Evolutionary conservation across 257 asterid species (phyloP).

Genomic region (Solanum tacnaense): DNA sequence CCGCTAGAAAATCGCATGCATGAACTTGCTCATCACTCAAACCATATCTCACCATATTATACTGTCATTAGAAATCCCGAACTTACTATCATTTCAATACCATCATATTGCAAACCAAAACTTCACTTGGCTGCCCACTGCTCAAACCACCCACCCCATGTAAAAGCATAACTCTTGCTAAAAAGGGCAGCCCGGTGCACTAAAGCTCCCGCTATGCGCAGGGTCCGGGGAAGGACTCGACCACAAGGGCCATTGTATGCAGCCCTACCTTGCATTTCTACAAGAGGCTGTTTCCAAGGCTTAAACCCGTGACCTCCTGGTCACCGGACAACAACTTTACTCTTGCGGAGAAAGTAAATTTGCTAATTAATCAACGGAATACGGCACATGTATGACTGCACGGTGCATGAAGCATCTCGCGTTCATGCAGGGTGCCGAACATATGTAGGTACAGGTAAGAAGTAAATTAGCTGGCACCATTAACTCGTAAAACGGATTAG

Average conservation of each 20-base stretch:
- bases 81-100: not conserved
- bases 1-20: not conserved
- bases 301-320: not conserved
- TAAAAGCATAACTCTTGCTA: not conserved
- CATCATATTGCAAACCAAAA: not conserved
- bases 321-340: not conserved
- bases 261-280: not conserved
- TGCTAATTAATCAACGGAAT: not conserved
- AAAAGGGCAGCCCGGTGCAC: not conserved
- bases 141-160: not conserved
- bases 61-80: not conserved
- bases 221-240: rapidly evolving
- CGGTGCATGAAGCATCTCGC: not conserved
- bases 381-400: not conserved
- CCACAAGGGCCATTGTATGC: not conserved
- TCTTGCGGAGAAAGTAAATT: not conserved
- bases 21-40: not conserved
- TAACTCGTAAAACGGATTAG: not conserved
- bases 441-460: not conserved
- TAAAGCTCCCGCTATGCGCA: not conserved
- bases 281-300: not conserved
- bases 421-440: not conserved
- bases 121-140: not conserved
- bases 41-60: not conserved
- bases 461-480: not conserved